Percentiles rank a stretch among this genome's conserved stretches.
phyloP scores from a whole-genome alignment of 2,329 filamentous ascomycete species.

The Fusarium mundagurra region DNA sequence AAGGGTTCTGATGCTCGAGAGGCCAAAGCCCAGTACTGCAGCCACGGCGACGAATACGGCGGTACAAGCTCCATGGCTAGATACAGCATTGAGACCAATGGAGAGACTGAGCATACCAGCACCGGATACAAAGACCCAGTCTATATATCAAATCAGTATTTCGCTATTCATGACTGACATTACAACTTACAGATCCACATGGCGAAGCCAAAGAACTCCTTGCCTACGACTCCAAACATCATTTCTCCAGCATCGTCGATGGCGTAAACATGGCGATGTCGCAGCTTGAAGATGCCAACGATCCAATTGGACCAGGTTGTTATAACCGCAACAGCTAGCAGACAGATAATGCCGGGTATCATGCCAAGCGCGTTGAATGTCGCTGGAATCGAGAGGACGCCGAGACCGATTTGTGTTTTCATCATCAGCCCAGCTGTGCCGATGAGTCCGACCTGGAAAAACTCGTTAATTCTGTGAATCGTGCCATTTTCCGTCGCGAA shows the following conservation, averaged over 20 bases:
- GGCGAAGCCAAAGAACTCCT: conserved; percentile 52
- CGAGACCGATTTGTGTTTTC: conserved; percentile 57
- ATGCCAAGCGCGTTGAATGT: conserved; percentile 58
- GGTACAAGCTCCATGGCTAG: conserved; percentile 51
- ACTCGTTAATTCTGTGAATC: not conserved
- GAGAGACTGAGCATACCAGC: conserved; percentile 45
- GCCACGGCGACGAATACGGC: conserved; percentile 52
- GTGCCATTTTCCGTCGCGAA: not conserved
- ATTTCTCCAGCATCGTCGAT: conserved; percentile 63
- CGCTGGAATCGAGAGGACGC: conserved; percentile 59
- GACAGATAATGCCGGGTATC: conserved; percentile 57
- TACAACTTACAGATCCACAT: conserved; percentile 48
- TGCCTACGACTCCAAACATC: conserved; percentile 58
- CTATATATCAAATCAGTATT: not conserved
- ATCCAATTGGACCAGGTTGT: conserved; percentile 61
- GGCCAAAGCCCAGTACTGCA: conserved; percentile 38
- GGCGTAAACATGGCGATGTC: conserved; percentile 61
- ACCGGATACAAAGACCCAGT: conserved; percentile 31
- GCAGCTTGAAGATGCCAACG: conserved; percentile 61
- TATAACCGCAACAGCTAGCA: conserved; percentile 52
- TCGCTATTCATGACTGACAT: accelerated
- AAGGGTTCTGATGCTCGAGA: conserved; percentile 47
- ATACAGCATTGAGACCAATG: conserved; percentile 52
- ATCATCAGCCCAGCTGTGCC: conserved; percentile 57
- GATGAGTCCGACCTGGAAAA: conserved; percentile 52